Conservation (phyloP, 2,329 filamentous ascomycete genomes). For the Aspergillaceae sp. region DNA sequence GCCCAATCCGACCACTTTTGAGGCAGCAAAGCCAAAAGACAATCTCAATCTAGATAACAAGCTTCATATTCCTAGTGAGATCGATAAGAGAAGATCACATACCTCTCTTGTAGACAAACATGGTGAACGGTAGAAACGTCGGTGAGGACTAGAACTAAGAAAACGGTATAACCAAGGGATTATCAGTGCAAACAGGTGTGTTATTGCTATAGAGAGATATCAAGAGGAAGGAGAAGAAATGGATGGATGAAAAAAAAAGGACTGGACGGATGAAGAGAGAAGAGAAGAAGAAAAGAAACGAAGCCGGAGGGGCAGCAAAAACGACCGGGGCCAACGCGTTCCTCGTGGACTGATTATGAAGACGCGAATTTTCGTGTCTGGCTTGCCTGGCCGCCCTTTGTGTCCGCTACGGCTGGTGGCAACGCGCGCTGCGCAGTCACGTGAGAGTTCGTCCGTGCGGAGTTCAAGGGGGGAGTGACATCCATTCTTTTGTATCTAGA, state of each 20-base stretch:
- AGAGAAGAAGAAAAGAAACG: slow-evolving; percentile 12
- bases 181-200: not conserved
- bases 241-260: slow-evolving; percentile 4
- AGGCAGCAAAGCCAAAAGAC: too few relatives aligned
- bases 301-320: slow-evolving; percentile 19
- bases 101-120: slow-evolving; percentile 59
- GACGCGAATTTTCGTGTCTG: slow-evolving; percentile 30
- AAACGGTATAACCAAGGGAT: slow-evolving; percentile 13
- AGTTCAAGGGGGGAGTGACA: too few relatives aligned
- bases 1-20: slow-evolving; percentile 1
- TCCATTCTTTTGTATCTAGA: too few relatives aligned
- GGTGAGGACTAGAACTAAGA: slow-evolving; percentile 9
- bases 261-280: slow-evolving; percentile 6
- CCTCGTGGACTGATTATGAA: slow-evolving; percentile 9
- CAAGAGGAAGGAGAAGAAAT: slow-evolving; percentile 7
- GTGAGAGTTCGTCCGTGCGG: slow-evolving; percentile 3
- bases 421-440: slow-evolving; percentile 15
- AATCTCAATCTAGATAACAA: too few relatives aligned
- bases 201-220: slow-evolving; percentile 5
- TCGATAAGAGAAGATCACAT: slow-evolving; percentile 15
- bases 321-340: slow-evolving; percentile 24
- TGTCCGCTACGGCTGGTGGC: slow-evolving; percentile 4
- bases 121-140: slow-evolving; percentile 26
- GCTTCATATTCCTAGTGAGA: too few relatives aligned
- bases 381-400: slow-evolving; percentile 19